Conservation (phyloP, 805 yeast species). For the Ogataea zsoltii region DNA sequence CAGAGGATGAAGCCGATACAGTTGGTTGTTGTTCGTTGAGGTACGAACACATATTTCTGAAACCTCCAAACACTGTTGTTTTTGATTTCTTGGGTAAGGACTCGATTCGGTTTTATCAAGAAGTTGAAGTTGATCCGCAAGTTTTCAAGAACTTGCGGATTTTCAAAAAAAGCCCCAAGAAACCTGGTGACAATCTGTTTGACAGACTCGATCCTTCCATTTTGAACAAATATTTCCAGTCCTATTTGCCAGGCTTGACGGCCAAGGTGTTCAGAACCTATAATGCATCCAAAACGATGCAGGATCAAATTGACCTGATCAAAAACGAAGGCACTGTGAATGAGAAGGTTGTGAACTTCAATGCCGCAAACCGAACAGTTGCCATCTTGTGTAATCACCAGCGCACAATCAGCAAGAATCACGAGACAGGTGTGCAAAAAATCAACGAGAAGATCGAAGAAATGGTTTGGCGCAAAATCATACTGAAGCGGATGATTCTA, state of each 20-base stretch:
- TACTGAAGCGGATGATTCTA: constrained; percentile 70
- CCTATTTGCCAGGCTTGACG: constrained; percentile 88
- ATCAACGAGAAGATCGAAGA: constrained; percentile 78
- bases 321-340: constrained; percentile 84
- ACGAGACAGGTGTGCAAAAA: constrained; percentile 77
- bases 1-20: constrained; percentile 97
- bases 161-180: constrained; percentile 86
- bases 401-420: constrained; percentile 84
- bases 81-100: constrained; percentile 96
- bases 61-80: constrained; percentile 81
- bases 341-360: constrained; percentile 83
- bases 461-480: constrained; percentile 78
- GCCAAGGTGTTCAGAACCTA: constrained; percentile 98
- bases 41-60: constrained; percentile 82
- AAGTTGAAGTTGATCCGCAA: constrained; percentile 88
- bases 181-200: constrained; percentile 88
- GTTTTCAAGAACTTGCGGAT: constrained; percentile 86
- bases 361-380: constrained; percentile 94
- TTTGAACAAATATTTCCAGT: constrained; percentile 83
- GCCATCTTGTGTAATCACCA: constrained; percentile 97
- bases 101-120: constrained; percentile 88
- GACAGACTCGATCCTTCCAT: constrained; percentile 85
- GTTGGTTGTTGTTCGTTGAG: constrained; percentile 96
- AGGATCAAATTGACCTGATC: constrained; percentile 84
- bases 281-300: constrained; percentile 96